A percentile compares a stretch with the other conserved stretches of the same genome.
Conservation (phyloP, 2,329 filamentous ascomycete genomes). For the Periconia sp. region DNA sequence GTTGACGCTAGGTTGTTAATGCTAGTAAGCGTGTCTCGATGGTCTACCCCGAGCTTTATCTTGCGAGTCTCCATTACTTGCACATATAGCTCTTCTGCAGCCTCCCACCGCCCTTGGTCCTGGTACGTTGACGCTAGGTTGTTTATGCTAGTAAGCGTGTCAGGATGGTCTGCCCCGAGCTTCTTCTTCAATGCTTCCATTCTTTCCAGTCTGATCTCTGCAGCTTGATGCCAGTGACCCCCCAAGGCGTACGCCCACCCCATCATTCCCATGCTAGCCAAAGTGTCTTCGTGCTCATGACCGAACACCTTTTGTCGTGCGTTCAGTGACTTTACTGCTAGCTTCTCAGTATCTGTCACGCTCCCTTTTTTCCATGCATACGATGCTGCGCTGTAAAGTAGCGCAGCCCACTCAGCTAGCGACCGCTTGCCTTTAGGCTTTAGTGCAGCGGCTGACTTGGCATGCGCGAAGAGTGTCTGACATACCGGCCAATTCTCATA, state of each 20-base stretch:
- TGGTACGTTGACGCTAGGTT: constrained; percentile 9
- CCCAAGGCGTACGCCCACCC: constrained; percentile 1
- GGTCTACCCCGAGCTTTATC: constrained; percentile 8
- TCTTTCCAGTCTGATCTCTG: constrained; percentile 4
- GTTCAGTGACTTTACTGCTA: constrained; percentile 2
- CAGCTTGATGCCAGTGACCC: constrained; percentile 6
- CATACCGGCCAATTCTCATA: constrained; percentile 31
- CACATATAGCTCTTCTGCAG: constrained; percentile 4
- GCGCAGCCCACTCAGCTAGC: constrained; percentile 6
- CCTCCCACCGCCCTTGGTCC: constrained; percentile 12
- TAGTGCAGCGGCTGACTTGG: constrained; percentile 11
- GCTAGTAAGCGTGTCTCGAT: constrained; percentile 12
- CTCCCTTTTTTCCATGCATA: constrained; percentile 8
- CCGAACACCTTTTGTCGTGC: constrained; percentile 3
- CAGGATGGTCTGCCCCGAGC: constrained; percentile 12
- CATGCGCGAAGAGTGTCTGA: constrained; percentile 37
- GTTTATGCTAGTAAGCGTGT: constrained; percentile 14
- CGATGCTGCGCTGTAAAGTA: constrained; percentile 11
- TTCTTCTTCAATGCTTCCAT: constrained; percentile 10
- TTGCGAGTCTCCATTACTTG: constrained; percentile 6
- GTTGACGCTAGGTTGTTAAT: constrained; percentile 2
- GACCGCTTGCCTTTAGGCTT: constrained; percentile 3
- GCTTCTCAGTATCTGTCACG: constrained; percentile 4
- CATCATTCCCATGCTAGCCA: constrained; percentile 4
- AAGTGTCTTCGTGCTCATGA: constrained; percentile 4